A percentile compares a stretch with the other conserved stretches of the same genome.
Conservation (phyloP, 2,329 filamentous ascomycete genomes). For the Coleophoma cylindrospora region DNA sequence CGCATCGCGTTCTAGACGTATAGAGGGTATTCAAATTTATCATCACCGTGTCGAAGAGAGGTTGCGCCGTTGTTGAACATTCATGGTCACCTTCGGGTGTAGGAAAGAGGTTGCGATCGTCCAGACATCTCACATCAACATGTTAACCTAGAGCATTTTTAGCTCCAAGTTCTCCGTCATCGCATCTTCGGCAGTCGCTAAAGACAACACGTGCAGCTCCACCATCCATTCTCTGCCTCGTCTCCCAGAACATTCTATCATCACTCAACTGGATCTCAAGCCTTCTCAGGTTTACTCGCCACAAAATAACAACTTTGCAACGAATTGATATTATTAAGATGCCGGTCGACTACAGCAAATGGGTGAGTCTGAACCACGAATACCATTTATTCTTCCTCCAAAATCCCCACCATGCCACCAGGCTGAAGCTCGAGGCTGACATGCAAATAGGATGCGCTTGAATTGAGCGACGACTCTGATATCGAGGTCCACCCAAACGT, state of each 20-base stretch:
- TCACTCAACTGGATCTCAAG: not conserved
- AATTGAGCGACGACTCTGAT: slow-evolving; percentile 97
- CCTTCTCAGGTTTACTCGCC: not conserved
- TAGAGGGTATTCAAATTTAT: too few species aligned
- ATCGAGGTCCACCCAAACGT: slow-evolving; percentile 98
- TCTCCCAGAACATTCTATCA: not conserved
- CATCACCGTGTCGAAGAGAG: slow-evolving; percentile 19
- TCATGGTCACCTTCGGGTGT: slow-evolving; percentile 18
- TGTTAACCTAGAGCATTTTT: slow-evolving; percentile 2
- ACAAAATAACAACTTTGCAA: not conserved
- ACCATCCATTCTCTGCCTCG: not conserved
- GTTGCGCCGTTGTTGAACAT: slow-evolving; percentile 11
- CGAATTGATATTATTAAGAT: slow-evolving; percentile 27
- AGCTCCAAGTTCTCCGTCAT: slow-evolving; percentile 11
- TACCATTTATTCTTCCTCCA: not conserved
- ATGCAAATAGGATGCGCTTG: slow-evolving; percentile 66
- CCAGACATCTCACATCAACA: not conserved
- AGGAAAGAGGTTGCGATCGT: not conserved
- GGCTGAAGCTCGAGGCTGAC: slow-evolving; percentile 26
- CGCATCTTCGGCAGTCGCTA: not conserved
- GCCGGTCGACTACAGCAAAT: slow-evolving; percentile 61
- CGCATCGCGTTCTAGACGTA: slow-evolving; percentile 17
- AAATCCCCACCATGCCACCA: slow-evolving; percentile 10
- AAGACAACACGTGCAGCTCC: not conserved
- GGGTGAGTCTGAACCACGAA: slow-evolving; percentile 29